Percentiles rank a stretch among this genome's conserved stretches.
phyloP scores from a whole-genome alignment of 345 rosid species.

The Brassica juncea region DNA sequence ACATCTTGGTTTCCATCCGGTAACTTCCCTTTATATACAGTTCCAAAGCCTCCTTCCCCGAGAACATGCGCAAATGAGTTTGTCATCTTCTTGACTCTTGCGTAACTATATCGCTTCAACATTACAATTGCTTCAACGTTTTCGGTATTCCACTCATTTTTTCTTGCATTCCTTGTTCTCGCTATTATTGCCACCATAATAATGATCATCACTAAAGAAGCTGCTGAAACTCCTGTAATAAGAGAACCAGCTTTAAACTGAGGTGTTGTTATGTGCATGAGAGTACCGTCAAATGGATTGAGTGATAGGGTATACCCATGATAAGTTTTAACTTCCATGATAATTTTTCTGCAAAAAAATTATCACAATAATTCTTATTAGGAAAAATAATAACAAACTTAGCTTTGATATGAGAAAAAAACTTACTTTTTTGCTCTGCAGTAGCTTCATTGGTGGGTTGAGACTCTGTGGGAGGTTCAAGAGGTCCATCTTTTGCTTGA shows the following conservation, averaged over 20 bases:
- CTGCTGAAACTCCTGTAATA: not conserved
- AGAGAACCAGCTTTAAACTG: not conserved
- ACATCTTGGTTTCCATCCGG: too few species aligned
- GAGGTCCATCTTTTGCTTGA: not conserved
- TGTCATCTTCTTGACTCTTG: not conserved
- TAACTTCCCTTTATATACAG: too few species aligned
- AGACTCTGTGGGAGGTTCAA: not conserved
- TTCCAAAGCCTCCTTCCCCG: too few species aligned
- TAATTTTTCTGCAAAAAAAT: not conserved
- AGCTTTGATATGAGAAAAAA: not conserved
- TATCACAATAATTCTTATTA: not conserved
- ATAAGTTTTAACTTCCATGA: not conserved
- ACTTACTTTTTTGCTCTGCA: not conserved
- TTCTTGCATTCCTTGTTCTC: not conserved
- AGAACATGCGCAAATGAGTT: too few species aligned
- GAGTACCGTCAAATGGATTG: not conserved
- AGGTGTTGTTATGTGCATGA: not conserved
- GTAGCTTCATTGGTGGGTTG: not conserved
- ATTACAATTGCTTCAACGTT: not conserved
- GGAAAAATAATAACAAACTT: not conserved
- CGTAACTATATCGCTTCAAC: not conserved
- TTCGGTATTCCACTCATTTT: not conserved
- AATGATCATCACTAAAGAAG: not conserved
- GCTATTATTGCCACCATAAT: not conserved
- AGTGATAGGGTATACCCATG: not conserved